A percentile compares a stretch with the other conserved stretches of the same genome.
Evolutionary conservation across 2,329 filamentous ascomycete genomes (phyloP).

Genomic region (Pestalotiopsis sp.): DNA sequence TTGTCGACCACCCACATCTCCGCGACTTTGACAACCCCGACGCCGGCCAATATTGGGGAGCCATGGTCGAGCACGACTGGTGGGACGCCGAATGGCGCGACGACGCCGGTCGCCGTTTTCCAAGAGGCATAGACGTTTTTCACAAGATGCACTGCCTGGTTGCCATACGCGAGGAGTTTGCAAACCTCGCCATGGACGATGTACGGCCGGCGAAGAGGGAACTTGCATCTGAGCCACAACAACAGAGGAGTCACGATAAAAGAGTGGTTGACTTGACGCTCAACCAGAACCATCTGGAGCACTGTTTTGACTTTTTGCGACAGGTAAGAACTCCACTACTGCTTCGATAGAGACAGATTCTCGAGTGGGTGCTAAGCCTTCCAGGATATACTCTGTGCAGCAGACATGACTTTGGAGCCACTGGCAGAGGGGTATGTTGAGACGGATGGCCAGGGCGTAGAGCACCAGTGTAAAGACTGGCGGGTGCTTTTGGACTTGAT

Average conservation of each 20-base stretch:
- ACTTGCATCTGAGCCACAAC: not conserved
- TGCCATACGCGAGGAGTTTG: not conserved
- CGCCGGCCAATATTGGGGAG: not conserved
- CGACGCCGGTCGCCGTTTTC: not conserved
- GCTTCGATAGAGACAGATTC: not conserved
- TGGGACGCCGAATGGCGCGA: not conserved
- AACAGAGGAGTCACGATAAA: not conserved
- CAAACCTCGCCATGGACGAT: not conserved
- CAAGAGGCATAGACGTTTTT: not conserved
- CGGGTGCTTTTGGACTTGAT: not conserved
- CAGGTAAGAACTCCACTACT: not conserved
- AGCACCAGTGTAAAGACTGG: not conserved
- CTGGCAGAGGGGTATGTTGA: not conserved
- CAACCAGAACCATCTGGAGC: not conserved
- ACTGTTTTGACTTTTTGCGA: not conserved
- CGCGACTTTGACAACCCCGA: not conserved
- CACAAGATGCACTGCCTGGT: not conserved
- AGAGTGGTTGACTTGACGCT: not conserved
- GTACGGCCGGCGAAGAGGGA: not conserved
- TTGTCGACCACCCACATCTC: not conserved
- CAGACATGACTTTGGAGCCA: not conserved
- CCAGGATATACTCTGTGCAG: not conserved
- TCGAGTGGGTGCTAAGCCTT: not conserved
- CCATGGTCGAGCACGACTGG: not conserved
- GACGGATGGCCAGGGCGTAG: not conserved